Percentiles rank a stretch among this genome's conserved stretches.
Conservation (phyloP, 2,329 filamentous ascomycete species). For the Arthrobotrys musiformis region DNA sequence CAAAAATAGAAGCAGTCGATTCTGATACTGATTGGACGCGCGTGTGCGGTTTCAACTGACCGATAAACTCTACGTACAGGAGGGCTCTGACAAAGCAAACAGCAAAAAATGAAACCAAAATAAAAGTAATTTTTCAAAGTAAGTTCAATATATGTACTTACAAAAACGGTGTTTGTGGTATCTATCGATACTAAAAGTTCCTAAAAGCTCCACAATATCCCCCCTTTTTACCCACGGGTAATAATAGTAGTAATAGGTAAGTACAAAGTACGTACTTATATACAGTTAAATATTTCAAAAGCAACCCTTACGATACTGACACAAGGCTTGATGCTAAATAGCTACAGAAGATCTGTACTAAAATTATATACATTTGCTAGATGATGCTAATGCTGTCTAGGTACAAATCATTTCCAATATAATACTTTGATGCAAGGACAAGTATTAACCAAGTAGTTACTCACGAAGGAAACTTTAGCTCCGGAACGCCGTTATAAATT, state of each 20-base stretch:
- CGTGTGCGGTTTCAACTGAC: conserved; percentile 12
- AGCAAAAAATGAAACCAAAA: conserved; percentile 13
- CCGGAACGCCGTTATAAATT: conserved; percentile 36
- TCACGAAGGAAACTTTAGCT: neutral
- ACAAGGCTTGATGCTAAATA: neutral
- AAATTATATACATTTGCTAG: neutral
- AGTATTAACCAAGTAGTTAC: neutral
- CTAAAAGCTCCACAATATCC: no score
- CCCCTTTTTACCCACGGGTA: no score
- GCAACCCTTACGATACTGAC: neutral
- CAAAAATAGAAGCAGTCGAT: conserved; percentile 41
- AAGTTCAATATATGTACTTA: no score
- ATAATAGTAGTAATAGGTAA: no score
- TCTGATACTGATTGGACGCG: neutral
- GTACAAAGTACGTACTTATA: no score
- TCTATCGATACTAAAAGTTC: no score
- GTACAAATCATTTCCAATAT: neutral
- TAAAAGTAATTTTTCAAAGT: no score
- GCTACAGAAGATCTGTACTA: neutral
- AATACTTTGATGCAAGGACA: neutral
- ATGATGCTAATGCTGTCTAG: no score
- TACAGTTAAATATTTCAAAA: no score
- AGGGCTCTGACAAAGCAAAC: conserved; percentile 19
- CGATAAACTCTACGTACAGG: conserved; percentile 15
- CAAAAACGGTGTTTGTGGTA: no score